Percentiles rank a stretch among this genome's conserved stretches.
phyloP scores from a whole-genome alignment of 306 rosid genomes.

The Rosa multiflora region DNA sequence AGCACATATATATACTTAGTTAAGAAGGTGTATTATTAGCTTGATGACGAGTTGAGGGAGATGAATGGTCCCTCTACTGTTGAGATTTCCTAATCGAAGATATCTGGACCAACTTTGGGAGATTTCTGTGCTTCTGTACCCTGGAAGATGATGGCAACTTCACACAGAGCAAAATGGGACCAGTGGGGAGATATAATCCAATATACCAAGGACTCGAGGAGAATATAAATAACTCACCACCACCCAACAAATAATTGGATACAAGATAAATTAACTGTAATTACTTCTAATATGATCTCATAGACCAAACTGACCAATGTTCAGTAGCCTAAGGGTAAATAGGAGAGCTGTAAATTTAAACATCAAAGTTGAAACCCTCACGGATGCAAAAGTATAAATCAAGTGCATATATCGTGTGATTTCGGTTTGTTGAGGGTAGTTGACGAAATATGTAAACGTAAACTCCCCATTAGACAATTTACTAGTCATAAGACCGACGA shows the following conservation, averaged over 20 bases:
- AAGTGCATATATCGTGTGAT: too few species aligned
- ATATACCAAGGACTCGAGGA: neutral
- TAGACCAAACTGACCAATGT: neutral
- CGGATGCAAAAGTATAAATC: too few species aligned
- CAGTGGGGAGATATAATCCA: slow-evolving; percentile 15
- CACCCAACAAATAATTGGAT: neutral
- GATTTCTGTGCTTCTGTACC: slow-evolving; percentile 30
- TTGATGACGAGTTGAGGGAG: slow-evolving; percentile 6
- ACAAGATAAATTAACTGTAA: neutral
- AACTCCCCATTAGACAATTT: too few species aligned
- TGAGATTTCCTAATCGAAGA: slow-evolving; percentile 29
- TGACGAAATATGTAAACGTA: too few species aligned
- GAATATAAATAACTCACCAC: neutral
- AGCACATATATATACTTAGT: neutral
- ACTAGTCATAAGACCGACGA: too few species aligned
- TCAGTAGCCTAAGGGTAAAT: neutral
- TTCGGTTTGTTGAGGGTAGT: too few species aligned
- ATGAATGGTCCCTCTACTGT: slow-evolving; percentile 34
- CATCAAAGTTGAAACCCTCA: too few species aligned
- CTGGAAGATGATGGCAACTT: slow-evolving; percentile 35
- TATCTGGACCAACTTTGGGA: slow-evolving; percentile 32
- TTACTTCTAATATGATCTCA: too few species aligned
- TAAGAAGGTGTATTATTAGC: neutral
- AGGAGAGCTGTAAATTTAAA: too few species aligned
- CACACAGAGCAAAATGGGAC: slow-evolving; percentile 32